Percentiles rank a stretch among this genome's conserved stretches.
Conservation (phyloP, 352 stramenopile genomes). For the Pelagophyceae sp. region DNA sequence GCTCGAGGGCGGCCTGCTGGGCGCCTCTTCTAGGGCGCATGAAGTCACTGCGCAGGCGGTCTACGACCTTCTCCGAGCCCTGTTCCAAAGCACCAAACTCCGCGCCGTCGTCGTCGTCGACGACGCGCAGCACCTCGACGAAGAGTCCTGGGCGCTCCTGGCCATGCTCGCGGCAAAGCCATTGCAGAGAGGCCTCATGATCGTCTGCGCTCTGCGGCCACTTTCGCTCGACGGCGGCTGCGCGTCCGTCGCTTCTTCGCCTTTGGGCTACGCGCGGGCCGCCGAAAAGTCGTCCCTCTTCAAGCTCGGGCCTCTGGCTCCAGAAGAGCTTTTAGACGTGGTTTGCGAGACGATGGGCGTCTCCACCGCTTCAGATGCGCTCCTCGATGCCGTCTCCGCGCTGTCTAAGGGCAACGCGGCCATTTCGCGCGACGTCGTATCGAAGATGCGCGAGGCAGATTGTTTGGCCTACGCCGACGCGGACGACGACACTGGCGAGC, state of each 20-base stretch:
- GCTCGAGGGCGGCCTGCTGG: no score
- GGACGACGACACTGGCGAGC: not conserved
- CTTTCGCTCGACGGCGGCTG: constrained; percentile 26
- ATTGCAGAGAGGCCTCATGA: no score
- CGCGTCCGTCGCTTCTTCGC: constrained; percentile 20
- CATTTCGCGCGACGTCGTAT: not conserved
- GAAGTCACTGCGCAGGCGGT: no score
- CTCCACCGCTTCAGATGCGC: constrained; percentile 28
- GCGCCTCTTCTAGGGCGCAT: no score
- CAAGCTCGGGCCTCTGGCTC: constrained; percentile 25
- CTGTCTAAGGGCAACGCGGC: constrained; percentile 24
- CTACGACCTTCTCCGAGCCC: no score
- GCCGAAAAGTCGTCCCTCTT: constrained; percentile 26
- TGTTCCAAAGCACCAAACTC: no score
- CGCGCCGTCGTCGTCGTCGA: constrained; percentile 32
- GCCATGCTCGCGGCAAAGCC: no score
- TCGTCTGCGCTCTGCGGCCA: constrained; percentile 30
- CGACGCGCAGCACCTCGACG: constrained; percentile 33
- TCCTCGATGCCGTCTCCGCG: constrained; percentile 25
- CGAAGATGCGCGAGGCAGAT: not conserved
- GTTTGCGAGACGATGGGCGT: constrained; percentile 27
- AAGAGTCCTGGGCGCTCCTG: constrained; percentile 29
- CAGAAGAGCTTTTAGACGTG: constrained; percentile 28
- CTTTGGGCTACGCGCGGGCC: constrained; percentile 21
- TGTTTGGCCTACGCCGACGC: not conserved